A percentile compares a stretch with the other conserved stretches of the same genome.
Evolutionary conservation across 352 stramenopile species (phyloP).

Genomic region (Thalassiosira sp.): DNA sequence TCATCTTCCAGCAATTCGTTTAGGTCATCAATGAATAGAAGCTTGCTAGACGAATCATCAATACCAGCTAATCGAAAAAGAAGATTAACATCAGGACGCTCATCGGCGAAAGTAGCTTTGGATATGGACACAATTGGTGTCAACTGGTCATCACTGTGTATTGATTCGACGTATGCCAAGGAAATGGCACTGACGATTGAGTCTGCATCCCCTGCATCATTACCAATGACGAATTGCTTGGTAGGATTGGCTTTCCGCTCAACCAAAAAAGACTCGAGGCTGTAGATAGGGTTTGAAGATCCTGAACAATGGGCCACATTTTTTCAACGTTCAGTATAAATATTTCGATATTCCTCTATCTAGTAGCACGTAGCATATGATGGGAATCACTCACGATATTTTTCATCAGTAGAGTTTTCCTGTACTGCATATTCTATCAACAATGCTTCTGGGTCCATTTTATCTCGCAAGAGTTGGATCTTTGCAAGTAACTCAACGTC

Average conservation of each 20-base stretch:
- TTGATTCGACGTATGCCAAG: constrained; percentile 43
- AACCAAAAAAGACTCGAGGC: constrained; percentile 35
- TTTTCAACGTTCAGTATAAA: not conserved
- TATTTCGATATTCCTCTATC: not conserved
- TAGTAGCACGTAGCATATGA: not conserved
- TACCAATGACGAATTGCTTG: constrained; percentile 43
- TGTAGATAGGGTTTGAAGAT: not conserved
- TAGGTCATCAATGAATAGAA: constrained; percentile 56
- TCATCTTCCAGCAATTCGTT: constrained; percentile 15
- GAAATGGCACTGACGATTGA: constrained; percentile 53
- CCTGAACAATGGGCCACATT: not conserved
- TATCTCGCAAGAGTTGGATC: constrained; percentile 38
- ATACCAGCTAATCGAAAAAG: constrained; percentile 44
- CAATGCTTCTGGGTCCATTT: constrained; percentile 12
- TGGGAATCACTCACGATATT: constrained; percentile 14
- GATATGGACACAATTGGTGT: constrained; percentile 64
- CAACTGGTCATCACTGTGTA: constrained; percentile 22
- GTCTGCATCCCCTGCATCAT: constrained; percentile 57
- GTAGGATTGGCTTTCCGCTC: constrained; percentile 39
- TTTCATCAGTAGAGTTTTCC: not conserved
- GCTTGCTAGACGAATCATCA: constrained; percentile 21
- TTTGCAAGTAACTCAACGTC: constrained; percentile 35
- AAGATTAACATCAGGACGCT: constrained; percentile 47
- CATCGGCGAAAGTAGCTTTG: constrained; percentile 47
- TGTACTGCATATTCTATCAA: no score